phyloP scores from a whole-genome alignment of 805 yeast genomes.

The Zygosaccharomyces bailii region DNA sequence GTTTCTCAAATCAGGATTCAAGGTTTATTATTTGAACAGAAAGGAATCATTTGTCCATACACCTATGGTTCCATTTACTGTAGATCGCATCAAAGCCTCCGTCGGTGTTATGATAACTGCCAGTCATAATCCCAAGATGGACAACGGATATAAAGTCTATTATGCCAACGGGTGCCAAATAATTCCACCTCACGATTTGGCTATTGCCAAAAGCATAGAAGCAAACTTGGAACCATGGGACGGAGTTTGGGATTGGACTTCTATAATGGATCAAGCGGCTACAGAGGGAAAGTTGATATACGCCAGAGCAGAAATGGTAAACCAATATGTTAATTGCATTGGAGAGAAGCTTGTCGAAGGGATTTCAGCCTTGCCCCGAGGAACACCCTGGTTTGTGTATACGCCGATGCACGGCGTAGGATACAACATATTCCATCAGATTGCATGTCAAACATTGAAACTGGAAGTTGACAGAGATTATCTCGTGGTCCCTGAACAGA shows the following conservation, averaged over 20 bases:
- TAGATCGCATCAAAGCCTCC: slow-evolving; percentile 57
- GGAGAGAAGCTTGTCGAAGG: slow-evolving; percentile 33
- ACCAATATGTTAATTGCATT: slow-evolving; percentile 41
- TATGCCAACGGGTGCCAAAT: slow-evolving; percentile 94
- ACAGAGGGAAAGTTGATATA: slow-evolving; percentile 33
- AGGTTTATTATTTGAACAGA: slow-evolving; percentile 55
- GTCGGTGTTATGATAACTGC: slow-evolving; percentile 95
- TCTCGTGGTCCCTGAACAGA: slow-evolving; percentile 58
- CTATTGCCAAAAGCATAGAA: slow-evolving; percentile 63
- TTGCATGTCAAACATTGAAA: slow-evolving; percentile 31
- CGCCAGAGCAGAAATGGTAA: slow-evolving; percentile 43
- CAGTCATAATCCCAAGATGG: slow-evolving; percentile 79
- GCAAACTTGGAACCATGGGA: slow-evolving; percentile 59
- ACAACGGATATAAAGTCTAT: slow-evolving; percentile 93
- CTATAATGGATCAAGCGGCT: slow-evolving; percentile 36
- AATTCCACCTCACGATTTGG: slow-evolving; percentile 82
- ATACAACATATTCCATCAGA: slow-evolving; percentile 48
- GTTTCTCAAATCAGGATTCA: slow-evolving; percentile 64
- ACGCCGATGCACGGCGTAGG: slow-evolving; percentile 99
- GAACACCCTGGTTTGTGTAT: slow-evolving; percentile 55
- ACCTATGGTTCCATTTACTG: slow-evolving; percentile 88
- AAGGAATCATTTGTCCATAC: slow-evolving; percentile 57
- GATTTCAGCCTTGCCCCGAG: neutral
- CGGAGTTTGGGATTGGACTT: slow-evolving; percentile 46
- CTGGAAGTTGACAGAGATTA: slow-evolving; percentile 38